Conservation (phyloP, 352 stramenopile genomes). For the Globisporangium nagaii region DNA sequence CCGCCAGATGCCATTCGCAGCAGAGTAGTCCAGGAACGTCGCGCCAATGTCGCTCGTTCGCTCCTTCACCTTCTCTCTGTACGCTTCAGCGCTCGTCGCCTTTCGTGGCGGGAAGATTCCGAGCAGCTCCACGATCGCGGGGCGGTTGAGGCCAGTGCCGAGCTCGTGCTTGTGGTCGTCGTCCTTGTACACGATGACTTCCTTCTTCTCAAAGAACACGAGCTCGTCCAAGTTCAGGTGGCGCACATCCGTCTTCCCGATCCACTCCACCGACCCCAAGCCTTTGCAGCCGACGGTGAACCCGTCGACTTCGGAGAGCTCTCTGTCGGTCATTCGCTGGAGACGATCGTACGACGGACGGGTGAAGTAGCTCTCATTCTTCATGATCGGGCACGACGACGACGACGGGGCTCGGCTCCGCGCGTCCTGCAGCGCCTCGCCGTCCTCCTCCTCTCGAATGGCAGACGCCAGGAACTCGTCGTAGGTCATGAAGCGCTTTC, state of each 20-base stretch:
- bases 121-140: slow-evolving; percentile 72
- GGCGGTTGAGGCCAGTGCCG: slow-evolving; percentile 69
- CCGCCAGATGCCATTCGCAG: slow-evolving; percentile 70
- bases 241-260: slow-evolving; percentile 76
- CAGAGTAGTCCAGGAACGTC: slow-evolving; percentile 73
- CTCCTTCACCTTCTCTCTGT: slow-evolving; percentile 73
- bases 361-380: slow-evolving; percentile 78
- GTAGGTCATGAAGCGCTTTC: slow-evolving; percentile 76
- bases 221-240: slow-evolving; percentile 74
- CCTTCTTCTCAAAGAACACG: slow-evolving; percentile 78
- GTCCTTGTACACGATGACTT: slow-evolving; percentile 84
- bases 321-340: slow-evolving; percentile 63
- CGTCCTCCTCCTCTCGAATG: slow-evolving; percentile 41
- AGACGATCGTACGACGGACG: slow-evolving; percentile 61
- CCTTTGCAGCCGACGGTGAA: slow-evolving; percentile 81
- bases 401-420: slow-evolving; percentile 14
- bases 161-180: slow-evolving; percentile 76
- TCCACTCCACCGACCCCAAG: slow-evolving; percentile 74
- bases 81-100: slow-evolving; percentile 45
- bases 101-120: slow-evolving; percentile 72
- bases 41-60: slow-evolving; percentile 73
- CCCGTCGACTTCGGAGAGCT: slow-evolving; percentile 61
- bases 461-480: slow-evolving; percentile 72
- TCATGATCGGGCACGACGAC: slow-evolving; percentile 55
- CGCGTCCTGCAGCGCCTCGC: slow-evolving; percentile 10